These are phyloP conservation scores for Leucaena leucocephala DNA, from an alignment of 306 rosid species.

Conservation along the genomic window DNA sequence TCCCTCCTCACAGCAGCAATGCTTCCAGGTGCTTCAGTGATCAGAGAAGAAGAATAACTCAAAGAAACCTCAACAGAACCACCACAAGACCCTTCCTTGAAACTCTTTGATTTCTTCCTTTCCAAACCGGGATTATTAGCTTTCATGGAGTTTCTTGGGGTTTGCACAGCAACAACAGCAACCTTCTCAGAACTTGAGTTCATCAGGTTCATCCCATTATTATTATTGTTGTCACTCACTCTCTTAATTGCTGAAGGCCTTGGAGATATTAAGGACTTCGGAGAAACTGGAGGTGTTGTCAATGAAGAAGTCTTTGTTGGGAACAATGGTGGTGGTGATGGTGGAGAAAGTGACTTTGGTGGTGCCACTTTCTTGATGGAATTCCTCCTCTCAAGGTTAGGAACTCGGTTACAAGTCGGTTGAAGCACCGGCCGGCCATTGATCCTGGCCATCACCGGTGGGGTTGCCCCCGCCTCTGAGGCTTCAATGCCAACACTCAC, in stretches of 20 bases:
- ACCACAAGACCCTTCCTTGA: constrained; percentile 54
- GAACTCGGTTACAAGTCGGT: constrained; percentile 80
- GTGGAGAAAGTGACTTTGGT: constrained; percentile 54
- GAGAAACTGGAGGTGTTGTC: constrained; percentile 73
- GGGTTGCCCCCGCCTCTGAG: constrained; percentile 21
- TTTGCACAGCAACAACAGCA: constrained; percentile 22
- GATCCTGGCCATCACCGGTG: constrained; percentile 53
- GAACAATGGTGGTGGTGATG: constrained; percentile 36
- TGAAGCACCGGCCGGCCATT: constrained; percentile 87
- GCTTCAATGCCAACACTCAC: constrained; percentile 56
- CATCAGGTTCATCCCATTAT: constrained; percentile 58
- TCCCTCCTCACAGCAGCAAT: constrained; percentile 94
- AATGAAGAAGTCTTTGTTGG: constrained; percentile 46
- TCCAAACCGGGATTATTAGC: constrained; percentile 62
- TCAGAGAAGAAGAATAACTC: constrained; percentile 77
- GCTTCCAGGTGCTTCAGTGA: constrained; percentile 92
- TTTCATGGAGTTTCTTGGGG: constrained; percentile 49
- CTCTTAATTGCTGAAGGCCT: constrained; percentile 76
- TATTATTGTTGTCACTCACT: constrained; percentile 63
- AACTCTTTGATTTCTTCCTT: constrained; percentile 91
- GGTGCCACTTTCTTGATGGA: constrained; percentile 62
- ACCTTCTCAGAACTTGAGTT: constrained; percentile 70
- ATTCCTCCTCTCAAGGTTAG: constrained; percentile 65
- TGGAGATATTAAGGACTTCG: constrained; percentile 43
- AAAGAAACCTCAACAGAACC: constrained; percentile 56